A percentile compares a stretch with the other conserved stretches of the same genome.
Evolutionary conservation across 495 filamentous ascomycete species (phyloP).

Genomic region (Bacidia gigantensis): DNA sequence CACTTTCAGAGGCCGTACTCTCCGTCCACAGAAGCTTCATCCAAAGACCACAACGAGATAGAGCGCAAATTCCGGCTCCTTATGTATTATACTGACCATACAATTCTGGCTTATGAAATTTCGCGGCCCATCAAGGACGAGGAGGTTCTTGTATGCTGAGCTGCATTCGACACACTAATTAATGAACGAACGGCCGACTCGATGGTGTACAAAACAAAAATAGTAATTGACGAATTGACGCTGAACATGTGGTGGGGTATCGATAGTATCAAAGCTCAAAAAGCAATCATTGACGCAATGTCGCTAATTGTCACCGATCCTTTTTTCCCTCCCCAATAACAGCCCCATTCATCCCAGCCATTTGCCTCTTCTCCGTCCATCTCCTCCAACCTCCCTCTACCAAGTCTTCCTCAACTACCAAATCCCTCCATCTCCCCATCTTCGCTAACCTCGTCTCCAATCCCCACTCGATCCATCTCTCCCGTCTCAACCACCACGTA

Average conservation of each 20-base stretch:
- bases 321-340: neutral
- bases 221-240: no score
- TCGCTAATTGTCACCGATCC: constrained; percentile 1
- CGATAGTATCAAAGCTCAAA: no score
- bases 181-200: neutral
- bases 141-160: constrained; percentile 1
- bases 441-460: constrained; percentile 53
- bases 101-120: constrained; percentile 72
- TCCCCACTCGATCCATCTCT: constrained; percentile 53
- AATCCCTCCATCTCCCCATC: constrained; percentile 59
- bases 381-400: constrained; percentile 86
- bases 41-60: neutral
- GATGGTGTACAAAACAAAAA: no score
- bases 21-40: neutral
- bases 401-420: constrained; percentile 81
- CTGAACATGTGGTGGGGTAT: no score
- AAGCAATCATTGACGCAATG: neutral
- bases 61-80: constrained; percentile 52
- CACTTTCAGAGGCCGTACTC: constrained; percentile 20
- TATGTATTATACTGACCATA: constrained; percentile 61
- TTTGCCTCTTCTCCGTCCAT: constrained; percentile 50
- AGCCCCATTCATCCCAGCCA: constrained; percentile 2
- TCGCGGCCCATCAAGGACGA: neutral
- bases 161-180: neutral
- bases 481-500: constrained; percentile 47